phyloP scores from a whole-genome alignment of 2,329 filamentous ascomycete species.

The Aspergillus sp. region DNA sequence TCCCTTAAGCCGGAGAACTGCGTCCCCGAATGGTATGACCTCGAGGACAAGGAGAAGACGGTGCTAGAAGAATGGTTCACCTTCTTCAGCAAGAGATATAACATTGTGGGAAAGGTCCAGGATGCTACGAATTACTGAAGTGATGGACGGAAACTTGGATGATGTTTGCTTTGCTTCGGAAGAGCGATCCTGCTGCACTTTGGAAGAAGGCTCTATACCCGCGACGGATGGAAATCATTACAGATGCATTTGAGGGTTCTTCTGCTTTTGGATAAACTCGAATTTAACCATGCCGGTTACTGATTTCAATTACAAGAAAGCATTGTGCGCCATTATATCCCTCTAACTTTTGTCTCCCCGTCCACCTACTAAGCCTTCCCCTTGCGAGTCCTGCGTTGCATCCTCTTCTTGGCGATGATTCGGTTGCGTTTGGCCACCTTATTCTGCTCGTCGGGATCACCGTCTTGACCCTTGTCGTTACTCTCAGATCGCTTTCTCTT shows the following conservation, averaged over 20 bases:
- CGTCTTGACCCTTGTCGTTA: constrained; percentile 20
- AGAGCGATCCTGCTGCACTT: background rate
- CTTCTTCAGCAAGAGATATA: constrained; percentile 97
- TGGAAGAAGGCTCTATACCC: constrained; percentile 10
- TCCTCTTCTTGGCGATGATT: constrained; percentile 82
- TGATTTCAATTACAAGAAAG: constrained; percentile 8
- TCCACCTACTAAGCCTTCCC: constrained; percentile 26
- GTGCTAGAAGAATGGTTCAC: constrained; percentile 89
- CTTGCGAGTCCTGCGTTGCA: constrained; percentile 67
- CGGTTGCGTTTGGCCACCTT: constrained; percentile 65
- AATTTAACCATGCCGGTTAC: background rate
- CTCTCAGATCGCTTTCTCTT: constrained; percentile 36
- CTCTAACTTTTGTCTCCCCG: constrained; percentile 7
- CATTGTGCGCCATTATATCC: constrained; percentile 11
- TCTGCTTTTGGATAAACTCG: background rate
- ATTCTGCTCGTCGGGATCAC: constrained; percentile 47
- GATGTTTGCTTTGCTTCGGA: too few relatives aligned
- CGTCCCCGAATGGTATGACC: constrained; percentile 74
- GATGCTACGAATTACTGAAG: constrained; percentile 37
- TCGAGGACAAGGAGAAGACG: constrained; percentile 80
- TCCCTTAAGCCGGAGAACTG: constrained; percentile 86
- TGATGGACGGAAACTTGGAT: background rate
- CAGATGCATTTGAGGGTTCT: constrained; percentile 18
- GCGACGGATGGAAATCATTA: background rate
- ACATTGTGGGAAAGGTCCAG: constrained; percentile 59